A percentile compares a stretch with the other conserved stretches of the same genome.
Conservation (phyloP, 139 green algal genomes). For the Axilococcus clingmanii region DNA sequence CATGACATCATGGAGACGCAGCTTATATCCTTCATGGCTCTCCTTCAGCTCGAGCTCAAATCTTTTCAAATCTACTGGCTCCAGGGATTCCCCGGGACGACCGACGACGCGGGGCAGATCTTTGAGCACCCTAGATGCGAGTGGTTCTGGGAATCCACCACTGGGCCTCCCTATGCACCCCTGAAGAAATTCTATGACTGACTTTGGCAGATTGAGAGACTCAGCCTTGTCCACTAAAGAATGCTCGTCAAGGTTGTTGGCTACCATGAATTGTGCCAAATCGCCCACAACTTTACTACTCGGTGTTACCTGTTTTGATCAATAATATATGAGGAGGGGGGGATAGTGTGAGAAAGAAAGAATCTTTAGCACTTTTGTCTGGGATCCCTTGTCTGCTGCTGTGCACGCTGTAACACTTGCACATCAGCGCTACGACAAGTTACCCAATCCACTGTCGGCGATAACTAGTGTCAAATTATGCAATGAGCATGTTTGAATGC, state of each 20-base stretch:
- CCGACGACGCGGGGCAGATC: slow-evolving; percentile 49
- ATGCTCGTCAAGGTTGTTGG: slow-evolving; percentile 68
- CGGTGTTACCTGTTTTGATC: too few species aligned
- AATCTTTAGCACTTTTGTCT: background rate
- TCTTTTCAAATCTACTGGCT: slow-evolving; percentile 47
- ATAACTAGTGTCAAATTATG: too few species aligned
- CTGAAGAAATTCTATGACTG: slow-evolving; percentile 84
- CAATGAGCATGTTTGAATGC: too few species aligned
- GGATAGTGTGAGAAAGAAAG: background rate
- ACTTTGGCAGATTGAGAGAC: slow-evolving; percentile 65
- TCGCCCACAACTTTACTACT: slow-evolving; percentile 84
- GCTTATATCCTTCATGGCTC: slow-evolving; percentile 48
- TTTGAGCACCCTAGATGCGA: slow-evolving; percentile 66
- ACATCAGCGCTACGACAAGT: too few species aligned
- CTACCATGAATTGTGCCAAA: slow-evolving; percentile 93
- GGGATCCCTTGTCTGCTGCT: too few species aligned
- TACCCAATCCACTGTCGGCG: too few species aligned
- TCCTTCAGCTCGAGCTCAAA: slow-evolving; percentile 48
- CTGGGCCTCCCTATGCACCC: slow-evolving; percentile 39
- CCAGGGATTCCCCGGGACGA: slow-evolving; percentile 58
- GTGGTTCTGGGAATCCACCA: slow-evolving; percentile 79
- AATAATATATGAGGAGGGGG: slow-evolving; percentile 19
- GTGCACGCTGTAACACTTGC: too few species aligned
- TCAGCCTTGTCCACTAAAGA: slow-evolving; percentile 67
- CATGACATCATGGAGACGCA: slow-evolving; percentile 67